Evolutionary conservation across 2,329 filamentous ascomycete genomes (phyloP).

Genomic region (Mycosphaerelloides madeirae): DNA sequence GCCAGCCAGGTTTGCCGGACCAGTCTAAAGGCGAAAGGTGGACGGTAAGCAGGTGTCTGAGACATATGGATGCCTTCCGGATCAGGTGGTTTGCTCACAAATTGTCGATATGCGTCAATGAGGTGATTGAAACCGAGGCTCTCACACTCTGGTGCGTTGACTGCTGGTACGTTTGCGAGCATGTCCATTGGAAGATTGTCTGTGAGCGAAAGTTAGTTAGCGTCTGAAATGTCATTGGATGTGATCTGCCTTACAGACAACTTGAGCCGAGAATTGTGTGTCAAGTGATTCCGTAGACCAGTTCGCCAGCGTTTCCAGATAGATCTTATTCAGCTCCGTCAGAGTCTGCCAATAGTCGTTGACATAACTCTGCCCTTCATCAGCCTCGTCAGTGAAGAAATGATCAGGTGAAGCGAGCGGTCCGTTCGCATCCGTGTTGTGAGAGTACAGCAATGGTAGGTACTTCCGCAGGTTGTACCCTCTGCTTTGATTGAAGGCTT

Average conservation of each 20-base stretch:
- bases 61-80: no score
- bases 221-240: no score
- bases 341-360: constrained; percentile 31
- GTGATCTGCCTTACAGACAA: constrained; percentile 15
- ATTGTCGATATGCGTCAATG: constrained; percentile 34
- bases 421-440: constrained; percentile 19
- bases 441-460: constrained; percentile 29
- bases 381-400: constrained; percentile 22
- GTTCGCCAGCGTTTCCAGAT: constrained; percentile 24
- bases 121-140: constrained; percentile 31
- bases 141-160: constrained; percentile 34
- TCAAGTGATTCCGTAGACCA: constrained; percentile 27
- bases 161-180: constrained; percentile 27
- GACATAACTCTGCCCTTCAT: constrained; percentile 20
- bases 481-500: constrained; percentile 21
- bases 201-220: no score
- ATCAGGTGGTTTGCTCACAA: no score
- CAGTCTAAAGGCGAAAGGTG: no score
- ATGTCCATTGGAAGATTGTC: constrained; percentile 35
- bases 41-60: no score
- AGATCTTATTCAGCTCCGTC: constrained; percentile 29
- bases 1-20: constrained; percentile 16
- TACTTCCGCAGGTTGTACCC: constrained; percentile 31
- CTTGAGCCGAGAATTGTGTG: constrained; percentile 29
- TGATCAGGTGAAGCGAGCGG: constrained; percentile 20